These are phyloP conservation scores for Mrakia frigida DNA, from an alignment of 768 basidiomycete species.

Conservation along the genomic window DNA sequence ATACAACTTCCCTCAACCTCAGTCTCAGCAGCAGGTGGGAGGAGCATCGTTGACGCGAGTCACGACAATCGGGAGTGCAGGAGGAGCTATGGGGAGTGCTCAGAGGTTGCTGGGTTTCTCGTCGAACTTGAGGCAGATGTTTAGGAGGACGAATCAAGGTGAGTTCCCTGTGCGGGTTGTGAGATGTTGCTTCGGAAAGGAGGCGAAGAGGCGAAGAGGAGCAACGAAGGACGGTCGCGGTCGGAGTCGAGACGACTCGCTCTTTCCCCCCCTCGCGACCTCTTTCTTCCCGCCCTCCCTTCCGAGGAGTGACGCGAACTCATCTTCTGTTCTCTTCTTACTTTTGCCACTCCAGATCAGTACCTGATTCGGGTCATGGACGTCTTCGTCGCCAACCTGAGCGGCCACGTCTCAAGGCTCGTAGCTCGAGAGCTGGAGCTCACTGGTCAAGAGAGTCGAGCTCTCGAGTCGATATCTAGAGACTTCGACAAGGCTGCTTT, in stretches of 20 bases:
- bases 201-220: too few relatives aligned
- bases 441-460: conserved; percentile 26
- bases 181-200: too few relatives aligned
- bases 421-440: conserved; percentile 29
- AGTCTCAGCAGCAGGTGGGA: not conserved
- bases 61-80: not conserved
- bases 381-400: conserved; percentile 22
- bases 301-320: not conserved
- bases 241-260: too few relatives aligned
- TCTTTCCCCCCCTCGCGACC: too few relatives aligned
- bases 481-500: conserved; percentile 32
- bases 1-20: not conserved
- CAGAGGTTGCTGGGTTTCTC: conserved; percentile 4
- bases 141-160: conserved; percentile 1
- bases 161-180: not conserved
- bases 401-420: conserved; percentile 19
- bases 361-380: conserved; percentile 19
- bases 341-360: conserved; percentile 2
- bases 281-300: too few relatives aligned
- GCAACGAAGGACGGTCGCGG: too few relatives aligned
- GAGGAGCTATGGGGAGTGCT: not conserved
- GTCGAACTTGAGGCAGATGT: not conserved
- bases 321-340: not conserved
- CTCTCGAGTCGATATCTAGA: conserved; percentile 22
- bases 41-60: not conserved